Evolutionary conservation across 768 basidiomycete genomes (phyloP).

Genomic region (Lactarius tabidus): DNA sequence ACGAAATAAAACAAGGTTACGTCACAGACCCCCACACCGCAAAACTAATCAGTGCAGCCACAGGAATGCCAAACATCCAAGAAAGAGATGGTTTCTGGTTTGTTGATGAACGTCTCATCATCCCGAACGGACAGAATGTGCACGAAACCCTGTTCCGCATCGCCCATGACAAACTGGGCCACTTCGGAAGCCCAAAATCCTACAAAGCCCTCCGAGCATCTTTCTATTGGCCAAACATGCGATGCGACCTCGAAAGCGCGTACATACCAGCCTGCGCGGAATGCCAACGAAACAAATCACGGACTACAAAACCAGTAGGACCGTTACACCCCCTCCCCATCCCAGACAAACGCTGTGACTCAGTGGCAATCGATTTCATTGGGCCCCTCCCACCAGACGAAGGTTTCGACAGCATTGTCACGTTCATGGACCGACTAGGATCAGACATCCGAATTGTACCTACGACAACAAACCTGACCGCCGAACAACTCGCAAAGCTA

Average conservation of each 20-base stretch:
- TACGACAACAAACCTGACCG: neutral
- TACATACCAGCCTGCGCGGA: constrained; percentile 8
- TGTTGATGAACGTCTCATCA: too few relatives aligned
- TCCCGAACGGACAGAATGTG: neutral
- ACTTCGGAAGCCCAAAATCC: neutral
- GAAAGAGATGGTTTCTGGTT: too few relatives aligned
- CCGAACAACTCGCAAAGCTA: neutral
- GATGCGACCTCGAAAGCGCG: constrained; percentile 20
- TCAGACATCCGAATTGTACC: neutral
- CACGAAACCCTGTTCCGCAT: neutral
- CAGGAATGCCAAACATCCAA: neutral
- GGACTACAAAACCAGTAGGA: neutral
- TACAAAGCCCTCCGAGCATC: neutral
- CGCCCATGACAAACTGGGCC: neutral
- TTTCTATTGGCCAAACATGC: constrained; percentile 22
- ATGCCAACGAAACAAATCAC: neutral
- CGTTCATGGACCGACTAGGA: neutral
- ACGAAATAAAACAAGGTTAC: accelerated
- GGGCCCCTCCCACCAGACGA: constrained; percentile 23
- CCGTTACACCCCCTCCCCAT: neutral
- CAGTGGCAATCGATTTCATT: constrained; percentile 27
- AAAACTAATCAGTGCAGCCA: neutral
- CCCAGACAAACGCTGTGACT: constrained; percentile 22
- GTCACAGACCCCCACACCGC: neutral
- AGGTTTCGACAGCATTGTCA: constrained; percentile 21